Conservation (phyloP, 2,329 filamentous ascomycete genomes). For the Chaetomium olivaceum region DNA sequence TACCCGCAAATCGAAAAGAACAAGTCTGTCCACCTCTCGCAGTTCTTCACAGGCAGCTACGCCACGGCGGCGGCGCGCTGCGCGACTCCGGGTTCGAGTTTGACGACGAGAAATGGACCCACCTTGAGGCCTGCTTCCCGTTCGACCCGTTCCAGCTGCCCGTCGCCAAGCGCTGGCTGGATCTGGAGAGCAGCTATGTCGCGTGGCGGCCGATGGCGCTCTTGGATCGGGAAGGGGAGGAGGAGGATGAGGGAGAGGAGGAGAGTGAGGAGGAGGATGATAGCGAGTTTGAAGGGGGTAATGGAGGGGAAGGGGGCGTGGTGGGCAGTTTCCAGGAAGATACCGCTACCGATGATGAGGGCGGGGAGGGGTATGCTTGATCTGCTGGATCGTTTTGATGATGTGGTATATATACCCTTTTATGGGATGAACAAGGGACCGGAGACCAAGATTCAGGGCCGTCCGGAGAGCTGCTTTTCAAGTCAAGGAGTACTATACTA, state of each 20-base stretch:
- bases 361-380: constrained; percentile 6
- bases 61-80: constrained; percentile 55
- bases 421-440: not conserved
- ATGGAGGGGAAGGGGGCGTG: constrained; percentile 28
- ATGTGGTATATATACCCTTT: not conserved
- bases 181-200: constrained; percentile 70
- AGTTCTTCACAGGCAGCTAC: constrained; percentile 62
- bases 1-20: constrained; percentile 87
- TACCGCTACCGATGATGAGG: constrained; percentile 37
- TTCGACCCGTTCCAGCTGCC: constrained; percentile 96
- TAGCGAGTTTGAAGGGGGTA: constrained; percentile 15
- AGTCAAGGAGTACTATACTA: not conserved
- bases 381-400: not conserved
- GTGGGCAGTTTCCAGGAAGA: constrained; percentile 29
- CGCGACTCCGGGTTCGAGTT: constrained; percentile 54
- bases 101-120: constrained; percentile 74
- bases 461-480: not conserved
- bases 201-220: constrained; percentile 76
- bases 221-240: constrained; percentile 58
- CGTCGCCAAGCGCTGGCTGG: constrained; percentile 82
- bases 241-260: constrained; percentile 55
- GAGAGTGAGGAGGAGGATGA: constrained; percentile 46
- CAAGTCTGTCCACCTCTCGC: constrained; percentile 80
- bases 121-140: constrained; percentile 92
- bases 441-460: not conserved